phyloP scores from a whole-genome alignment of 176 grass and related monocot genomes.

The Juncus inflexus region DNA sequence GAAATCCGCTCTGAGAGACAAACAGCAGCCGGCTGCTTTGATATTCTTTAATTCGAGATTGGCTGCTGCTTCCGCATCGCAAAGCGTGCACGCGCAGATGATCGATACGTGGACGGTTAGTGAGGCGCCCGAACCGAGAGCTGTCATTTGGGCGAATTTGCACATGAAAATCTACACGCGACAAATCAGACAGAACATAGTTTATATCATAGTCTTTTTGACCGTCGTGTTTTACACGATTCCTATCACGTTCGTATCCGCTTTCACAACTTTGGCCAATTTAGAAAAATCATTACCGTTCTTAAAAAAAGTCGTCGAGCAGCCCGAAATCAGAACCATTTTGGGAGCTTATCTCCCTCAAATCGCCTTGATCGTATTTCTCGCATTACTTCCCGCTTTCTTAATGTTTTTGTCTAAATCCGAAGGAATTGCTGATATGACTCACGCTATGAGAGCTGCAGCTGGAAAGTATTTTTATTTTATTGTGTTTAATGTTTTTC shows the following conservation, averaged over 20 bases:
- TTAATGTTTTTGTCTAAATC: conserved; percentile 75
- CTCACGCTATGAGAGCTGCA: conserved; percentile 56
- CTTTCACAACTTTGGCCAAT: conserved; percentile 67
- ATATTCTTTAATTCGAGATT: conserved; percentile 78
- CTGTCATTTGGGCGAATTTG: conserved; percentile 75
- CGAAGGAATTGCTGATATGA: conserved; percentile 62
- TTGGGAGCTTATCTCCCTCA: conserved; percentile 89
- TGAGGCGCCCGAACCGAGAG: conserved; percentile 76
- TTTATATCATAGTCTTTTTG: conserved; percentile 70
- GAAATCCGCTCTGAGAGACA: conserved; percentile 58
- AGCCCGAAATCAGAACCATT: conserved; percentile 41
- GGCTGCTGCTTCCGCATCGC: conserved; percentile 71
- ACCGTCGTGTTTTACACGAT: conserved; percentile 64
- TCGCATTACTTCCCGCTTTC: conserved; percentile 67
- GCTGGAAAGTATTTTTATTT: conserved; percentile 97
- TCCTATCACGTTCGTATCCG: conserved; percentile 65
- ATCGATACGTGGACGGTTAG: conserved; percentile 70
- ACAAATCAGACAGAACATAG: conserved; percentile 45
- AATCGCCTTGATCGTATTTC: conserved; percentile 71
- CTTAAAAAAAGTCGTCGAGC: conserved; percentile 65
- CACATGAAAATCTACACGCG: conserved; percentile 51
- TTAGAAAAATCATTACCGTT: conserved; percentile 61
- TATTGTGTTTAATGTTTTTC: conserved; percentile 85
- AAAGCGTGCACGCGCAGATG: conserved; percentile 77
- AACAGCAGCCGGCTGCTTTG: conserved; percentile 66